Percentiles rank a stretch among this genome's conserved stretches.
phyloP scores from a whole-genome alignment of 495 filamentous ascomycete species.

The Daldinia loculata region DNA sequence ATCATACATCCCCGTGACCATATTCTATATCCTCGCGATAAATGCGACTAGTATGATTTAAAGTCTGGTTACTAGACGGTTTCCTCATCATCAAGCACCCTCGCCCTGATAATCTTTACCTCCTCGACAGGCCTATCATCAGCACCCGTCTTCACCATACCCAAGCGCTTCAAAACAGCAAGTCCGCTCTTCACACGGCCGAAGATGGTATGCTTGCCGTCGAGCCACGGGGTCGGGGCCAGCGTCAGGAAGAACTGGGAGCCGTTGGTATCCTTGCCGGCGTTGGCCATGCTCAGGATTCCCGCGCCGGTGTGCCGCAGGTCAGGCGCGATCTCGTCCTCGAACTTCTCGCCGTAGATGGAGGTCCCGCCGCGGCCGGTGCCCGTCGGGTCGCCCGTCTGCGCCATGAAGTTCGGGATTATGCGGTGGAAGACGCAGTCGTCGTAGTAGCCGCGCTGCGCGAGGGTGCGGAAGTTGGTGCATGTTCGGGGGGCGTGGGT shows the following conservation, averaged over 20 bases:
- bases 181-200: slow-evolving; percentile 89
- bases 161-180: slow-evolving; percentile 85
- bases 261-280: slow-evolving; percentile 92
- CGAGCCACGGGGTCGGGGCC: slow-evolving; percentile 95
- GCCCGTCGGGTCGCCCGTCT: slow-evolving; percentile 95
- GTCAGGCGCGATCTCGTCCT: slow-evolving; percentile 79
- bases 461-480: slow-evolving; percentile 85
- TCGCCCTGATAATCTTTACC: slow-evolving; percentile 80
- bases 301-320: slow-evolving; percentile 96
- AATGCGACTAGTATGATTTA: neutral
- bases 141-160: slow-evolving; percentile 81
- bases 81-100: slow-evolving; percentile 64
- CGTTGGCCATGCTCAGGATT: slow-evolving; percentile 94
- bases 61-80: neutral
- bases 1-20: neutral
- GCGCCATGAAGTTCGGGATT: slow-evolving; percentile 96
- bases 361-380: slow-evolving; percentile 89
- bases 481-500: slow-evolving; percentile 69
- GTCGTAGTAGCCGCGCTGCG: slow-evolving; percentile 86
- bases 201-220: slow-evolving; percentile 98
- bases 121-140: slow-evolving; percentile 85
- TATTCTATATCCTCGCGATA: neutral
- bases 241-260: slow-evolving; percentile 90
- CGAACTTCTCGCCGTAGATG: slow-evolving; percentile 95
- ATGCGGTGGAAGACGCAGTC: slow-evolving; percentile 88